Evolutionary conservation across 208 protist genomes (phyloP), one percentile per base, ranked within the genome.

Genomic region (Leishmania gerbilli): DNA sequence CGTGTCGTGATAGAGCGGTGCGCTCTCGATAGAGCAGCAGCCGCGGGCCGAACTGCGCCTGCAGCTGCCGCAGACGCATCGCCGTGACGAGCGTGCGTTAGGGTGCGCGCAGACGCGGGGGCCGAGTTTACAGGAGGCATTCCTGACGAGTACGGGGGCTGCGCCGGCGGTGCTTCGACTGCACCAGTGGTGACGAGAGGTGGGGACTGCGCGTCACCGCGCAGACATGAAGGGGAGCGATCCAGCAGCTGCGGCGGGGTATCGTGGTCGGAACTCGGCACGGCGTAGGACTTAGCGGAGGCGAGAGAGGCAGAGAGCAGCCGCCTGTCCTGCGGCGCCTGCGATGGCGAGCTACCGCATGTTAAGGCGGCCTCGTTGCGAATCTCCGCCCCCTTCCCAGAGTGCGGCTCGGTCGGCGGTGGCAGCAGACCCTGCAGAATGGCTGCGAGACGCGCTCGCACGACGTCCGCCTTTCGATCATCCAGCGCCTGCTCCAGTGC

Each of bases 401-500:
- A 27, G 71, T 24, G 45, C 71, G 71, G 15, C 45, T 56, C 47
- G 8, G 71, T 6, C 49, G 51, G 34, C 15, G 15, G 49, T 47
- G n/a, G 55, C 55, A 80, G 58, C 56, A 85, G 53, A 4, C 58
- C 76, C 9, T 34, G 45, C 34, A 81, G 27, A 1, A 56, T 53
- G 49, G 51, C 24, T 42, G 53, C 24, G 5, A 79, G 68, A 31
- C 72, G 53, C 45, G 67, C 76, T 27, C 81, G 76, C 69, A 85
- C 83, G 1, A 17, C 31, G 13, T 53, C 64, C 15, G 42, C 45
- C 69, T 83, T 65, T 4, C 75, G 67, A 51, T 68, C 75, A 47
- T 87, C 83, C 15, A 87, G 75, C 6, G 83, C 83, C 56, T 75
- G 47, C 67, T 79, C 21, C 67, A 87, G 60, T 11, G 79, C 65